Base-by-base conservation (phyloP, 805 yeast species). In the Sugiyamaella mastotermitis region DNA sequence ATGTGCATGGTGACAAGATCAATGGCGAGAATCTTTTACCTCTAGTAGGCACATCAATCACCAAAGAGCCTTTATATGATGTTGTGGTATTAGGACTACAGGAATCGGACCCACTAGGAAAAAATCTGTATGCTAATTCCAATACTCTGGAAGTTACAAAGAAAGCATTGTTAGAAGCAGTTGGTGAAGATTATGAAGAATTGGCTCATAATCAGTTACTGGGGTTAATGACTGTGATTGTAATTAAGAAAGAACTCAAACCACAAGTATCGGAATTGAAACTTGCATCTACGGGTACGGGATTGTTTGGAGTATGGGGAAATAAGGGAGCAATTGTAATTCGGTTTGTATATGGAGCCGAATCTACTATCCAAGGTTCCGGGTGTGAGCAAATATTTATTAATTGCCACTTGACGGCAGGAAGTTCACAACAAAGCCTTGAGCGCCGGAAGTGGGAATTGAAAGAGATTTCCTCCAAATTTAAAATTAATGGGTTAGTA, bases 251-350 rank as follows among this genome's bases (percentile, higher is more conserved):
- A 2, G 51, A 55, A 3, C 34, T 71, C 2, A 52, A 48, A 4
- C 45, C 53, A 1, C 70, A 72, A 43, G 57, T 76, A n/a, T 55
- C 66, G 1, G 47, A 59, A 14, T 38, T 74, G 4, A 54, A 56
- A 14, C 60, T 62, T 3, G 56, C 63, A 2, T 64, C 77, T 0
- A 60, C 77, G 5, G 80, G 82, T 0, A 68, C 81, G 0, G 82
- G 82, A 0, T 65, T 75, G 27, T 51, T 76, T 35, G 69, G 75
- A 18, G 48, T 67, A 17, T 76, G 79, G 74, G 81, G 80, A 13
- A 76, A 76, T 55, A 76, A 76, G 49, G 83, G 83, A 2, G 77
- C 79, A 3, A 71, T 74, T 10, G 55, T 67, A 13, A 57, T 74
- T 16, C 57, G 59, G 18, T 65, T 77, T 43, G 55, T 45, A 8